phyloP scores from a whole-genome alignment of 75 land plant genomes.

The Selaginella moellendorffii region DNA sequence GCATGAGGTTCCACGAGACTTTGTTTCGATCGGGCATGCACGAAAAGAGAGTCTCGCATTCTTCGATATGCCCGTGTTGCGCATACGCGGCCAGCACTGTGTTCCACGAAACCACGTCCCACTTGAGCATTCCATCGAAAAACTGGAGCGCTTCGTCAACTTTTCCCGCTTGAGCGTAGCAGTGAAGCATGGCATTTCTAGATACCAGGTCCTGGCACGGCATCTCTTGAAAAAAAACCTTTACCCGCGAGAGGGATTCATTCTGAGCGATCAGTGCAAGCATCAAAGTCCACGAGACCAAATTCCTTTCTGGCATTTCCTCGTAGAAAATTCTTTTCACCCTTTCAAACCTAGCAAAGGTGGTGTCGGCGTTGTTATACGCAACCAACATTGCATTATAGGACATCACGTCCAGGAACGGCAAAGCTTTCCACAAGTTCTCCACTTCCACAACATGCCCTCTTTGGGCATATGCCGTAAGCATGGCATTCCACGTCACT shows the following conservation, averaged over 20 bases:
- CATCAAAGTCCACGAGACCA: not conserved
- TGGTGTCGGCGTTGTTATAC: not conserved
- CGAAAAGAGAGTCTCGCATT: not conserved
- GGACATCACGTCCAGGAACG: not conserved
- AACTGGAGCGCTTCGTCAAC: slow-evolving; percentile 27
- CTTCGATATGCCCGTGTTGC: not conserved
- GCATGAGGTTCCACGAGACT: slow-evolving; percentile 43
- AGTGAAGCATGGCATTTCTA: slow-evolving; percentile 35
- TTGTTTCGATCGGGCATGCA: slow-evolving; percentile 21
- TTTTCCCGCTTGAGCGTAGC: slow-evolving; percentile 30
- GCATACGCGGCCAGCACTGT: not conserved
- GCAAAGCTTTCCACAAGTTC: not conserved
- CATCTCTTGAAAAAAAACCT: slow-evolving; percentile 11
- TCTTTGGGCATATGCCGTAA: not conserved
- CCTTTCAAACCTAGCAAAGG: not conserved
- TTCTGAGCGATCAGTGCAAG: not conserved
- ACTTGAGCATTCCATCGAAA: slow-evolving; percentile 32
- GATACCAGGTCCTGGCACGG: slow-evolving; percentile 31
- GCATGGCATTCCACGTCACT: not conserved
- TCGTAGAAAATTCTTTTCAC: not conserved
- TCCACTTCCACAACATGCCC: not conserved
- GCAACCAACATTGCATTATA: not conserved
- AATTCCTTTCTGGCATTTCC: not conserved
- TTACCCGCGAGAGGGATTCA: not conserved
- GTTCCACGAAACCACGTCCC: slow-evolving; percentile 8